A percentile compares a stretch with the other conserved stretches of the same genome.
phyloP scores from a whole-genome alignment of 2,329 filamentous ascomycete genomes.

The Xylaria sp. region DNA sequence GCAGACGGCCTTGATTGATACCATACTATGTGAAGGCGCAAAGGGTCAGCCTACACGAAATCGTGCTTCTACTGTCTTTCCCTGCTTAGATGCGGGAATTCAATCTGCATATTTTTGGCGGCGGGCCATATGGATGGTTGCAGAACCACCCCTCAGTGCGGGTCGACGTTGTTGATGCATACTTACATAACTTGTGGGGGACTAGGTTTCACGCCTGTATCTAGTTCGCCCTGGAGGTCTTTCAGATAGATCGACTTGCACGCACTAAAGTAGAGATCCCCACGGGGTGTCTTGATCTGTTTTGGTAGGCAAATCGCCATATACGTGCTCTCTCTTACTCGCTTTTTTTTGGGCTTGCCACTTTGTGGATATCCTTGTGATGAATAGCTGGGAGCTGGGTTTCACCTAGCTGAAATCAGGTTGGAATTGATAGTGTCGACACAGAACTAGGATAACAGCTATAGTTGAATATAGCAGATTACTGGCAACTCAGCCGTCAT shows the following conservation, averaged over 20 bases:
- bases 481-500: background rate
- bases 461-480: background rate
- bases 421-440: background rate
- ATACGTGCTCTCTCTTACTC: background rate
- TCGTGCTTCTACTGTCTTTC: slow-evolving; percentile 17
- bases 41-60: slow-evolving; percentile 7
- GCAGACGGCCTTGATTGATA: slow-evolving; percentile 29
- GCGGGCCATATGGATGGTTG: slow-evolving; percentile 1
- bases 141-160: slow-evolving; percentile 11
- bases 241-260: slow-evolving; percentile 25
- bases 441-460: background rate
- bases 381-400: no score
- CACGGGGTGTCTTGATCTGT: slow-evolving; percentile 9
- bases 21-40: slow-evolving; percentile 23
- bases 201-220: slow-evolving; percentile 14
- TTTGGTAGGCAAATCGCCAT: slow-evolving; percentile 11
- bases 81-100: slow-evolving; percentile 16
- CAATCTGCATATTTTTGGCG: slow-evolving; percentile 18
- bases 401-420: background rate
- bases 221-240: slow-evolving; percentile 16
- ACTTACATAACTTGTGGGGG: slow-evolving; percentile 3
- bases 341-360: background rate
- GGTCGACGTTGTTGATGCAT: slow-evolving; percentile 10
- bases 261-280: slow-evolving; percentile 12
- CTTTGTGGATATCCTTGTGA: background rate